phyloP scores from a whole-genome alignment of 257 asterid species.

The Gentiana dahurica region DNA sequence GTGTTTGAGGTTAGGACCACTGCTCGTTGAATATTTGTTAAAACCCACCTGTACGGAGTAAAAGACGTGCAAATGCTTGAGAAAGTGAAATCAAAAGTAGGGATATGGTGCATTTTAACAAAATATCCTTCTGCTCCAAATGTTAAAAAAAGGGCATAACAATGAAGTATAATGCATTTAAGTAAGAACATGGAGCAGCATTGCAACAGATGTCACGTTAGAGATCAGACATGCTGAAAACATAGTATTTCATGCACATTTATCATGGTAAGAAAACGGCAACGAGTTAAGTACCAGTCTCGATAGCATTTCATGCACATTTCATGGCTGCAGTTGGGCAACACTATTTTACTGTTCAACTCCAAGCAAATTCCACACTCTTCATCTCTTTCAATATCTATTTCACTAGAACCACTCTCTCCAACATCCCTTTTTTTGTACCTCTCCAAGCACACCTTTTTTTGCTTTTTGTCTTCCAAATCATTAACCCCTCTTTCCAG shows the following conservation, averaged over 20 bases:
- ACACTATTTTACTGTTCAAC: slow-evolving; percentile 64
- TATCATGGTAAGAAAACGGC: slow-evolving; percentile 24
- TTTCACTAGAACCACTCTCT: slow-evolving; percentile 40
- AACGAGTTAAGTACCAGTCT: slow-evolving; percentile 55
- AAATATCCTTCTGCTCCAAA: too few species aligned
- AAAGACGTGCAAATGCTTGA: too few species aligned
- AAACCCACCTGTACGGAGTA: too few species aligned
- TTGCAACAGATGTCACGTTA: too few species aligned
- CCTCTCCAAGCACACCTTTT: slow-evolving; percentile 64
- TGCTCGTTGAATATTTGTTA: too few species aligned
- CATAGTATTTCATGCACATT: slow-evolving; percentile 77
- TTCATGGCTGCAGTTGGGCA: slow-evolving; percentile 80
- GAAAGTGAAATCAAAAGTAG: too few species aligned
- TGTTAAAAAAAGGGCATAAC: too few species aligned
- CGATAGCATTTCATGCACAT: slow-evolving; percentile 92
- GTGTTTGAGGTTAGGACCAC: too few species aligned
- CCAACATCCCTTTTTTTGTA: slow-evolving; percentile 72
- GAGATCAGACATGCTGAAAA: too few species aligned
- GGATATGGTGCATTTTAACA: too few species aligned
- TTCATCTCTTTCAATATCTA: slow-evolving; percentile 79
- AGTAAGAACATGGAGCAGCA: too few species aligned
- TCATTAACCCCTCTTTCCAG: slow-evolving; percentile 79
- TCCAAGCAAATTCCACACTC: slow-evolving; percentile 99
- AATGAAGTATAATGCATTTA: too few species aligned
- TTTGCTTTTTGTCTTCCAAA: slow-evolving; percentile 79